phyloP scores from a whole-genome alignment of 257 asterid species.

The Penstemon davidsonii region DNA sequence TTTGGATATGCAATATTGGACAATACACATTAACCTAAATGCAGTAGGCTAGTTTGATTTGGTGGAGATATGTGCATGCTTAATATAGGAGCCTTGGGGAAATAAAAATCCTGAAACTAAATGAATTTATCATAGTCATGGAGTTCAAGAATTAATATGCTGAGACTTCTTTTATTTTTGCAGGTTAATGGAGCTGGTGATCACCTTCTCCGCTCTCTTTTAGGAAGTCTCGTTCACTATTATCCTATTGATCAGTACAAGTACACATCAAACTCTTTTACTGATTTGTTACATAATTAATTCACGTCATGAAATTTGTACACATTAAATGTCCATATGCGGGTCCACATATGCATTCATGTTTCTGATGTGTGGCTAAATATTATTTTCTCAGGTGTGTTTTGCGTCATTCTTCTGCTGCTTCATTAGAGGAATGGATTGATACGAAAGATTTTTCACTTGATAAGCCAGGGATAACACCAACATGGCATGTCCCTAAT shows the following conservation, averaged over 20 bases:
- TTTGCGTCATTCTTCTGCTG: conserved; percentile 54
- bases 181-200: conserved; percentile 99
- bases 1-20: conserved; percentile 11
- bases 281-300: conserved; percentile 21
- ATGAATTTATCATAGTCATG: conserved; percentile 17
- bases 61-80: conserved; percentile 8
- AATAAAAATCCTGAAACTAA: conserved; percentile 15
- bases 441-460: conserved; percentile 64
- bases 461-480: conserved; percentile 55
- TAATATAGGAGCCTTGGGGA: conserved; percentile 12
- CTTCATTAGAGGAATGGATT: conserved; percentile 87
- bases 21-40: neutral
- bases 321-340: conserved; percentile 12
- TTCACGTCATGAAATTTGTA: conserved; percentile 20
- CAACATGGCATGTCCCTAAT: conserved; percentile 89
- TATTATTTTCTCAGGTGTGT: conserved; percentile 64
- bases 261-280: conserved; percentile 42
- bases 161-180: conserved; percentile 28
- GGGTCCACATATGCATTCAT: neutral
- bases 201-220: conserved; percentile 92
- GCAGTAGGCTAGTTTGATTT: neutral
- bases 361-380: conserved; percentile 22
- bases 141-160: conserved; percentile 19
- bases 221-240: conserved; percentile 91
- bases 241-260: conserved; percentile 94